phyloP scores from a whole-genome alignment of 768 basidiomycete genomes.

The Trametes cingulata region DNA sequence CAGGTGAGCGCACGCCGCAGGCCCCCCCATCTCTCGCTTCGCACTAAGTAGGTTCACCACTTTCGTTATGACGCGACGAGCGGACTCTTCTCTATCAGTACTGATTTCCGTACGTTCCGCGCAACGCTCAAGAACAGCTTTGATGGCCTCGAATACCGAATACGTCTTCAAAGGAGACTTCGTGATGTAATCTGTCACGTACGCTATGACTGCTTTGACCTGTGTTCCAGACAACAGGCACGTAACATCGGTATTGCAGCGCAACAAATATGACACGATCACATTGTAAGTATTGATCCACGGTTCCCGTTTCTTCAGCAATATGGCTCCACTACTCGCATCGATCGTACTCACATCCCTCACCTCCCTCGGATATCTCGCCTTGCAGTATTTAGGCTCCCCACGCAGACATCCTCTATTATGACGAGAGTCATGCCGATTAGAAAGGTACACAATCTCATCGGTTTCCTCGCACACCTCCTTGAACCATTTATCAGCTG shows the following conservation, averaged over 20 bases:
- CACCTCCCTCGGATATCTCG: not conserved
- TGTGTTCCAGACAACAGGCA: constrained; percentile 43
- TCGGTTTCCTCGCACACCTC: not conserved
- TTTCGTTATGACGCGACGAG: not conserved
- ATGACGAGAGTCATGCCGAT: not conserved
- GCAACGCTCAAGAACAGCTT: not conserved
- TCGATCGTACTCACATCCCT: constrained; percentile 31
- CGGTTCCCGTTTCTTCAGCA: constrained; percentile 34
- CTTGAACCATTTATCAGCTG: not conserved
- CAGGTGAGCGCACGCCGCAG: constrained; percentile 12
- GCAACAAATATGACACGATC: constrained; percentile 35
- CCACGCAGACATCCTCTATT: not conserved
- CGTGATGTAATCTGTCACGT: constrained; percentile 47
- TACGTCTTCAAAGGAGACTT: constrained; percentile 26
- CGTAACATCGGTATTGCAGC: no score
- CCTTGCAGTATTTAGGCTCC: not conserved
- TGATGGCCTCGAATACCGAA: not conserved
- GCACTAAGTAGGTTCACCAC: not conserved
- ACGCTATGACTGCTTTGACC: constrained; percentile 40
- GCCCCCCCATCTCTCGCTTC: constrained; percentile 6
- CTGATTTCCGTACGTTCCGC: not conserved
- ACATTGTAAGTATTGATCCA: constrained; percentile 40
- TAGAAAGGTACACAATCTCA: not conserved
- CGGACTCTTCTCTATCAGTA: constrained; percentile 21
- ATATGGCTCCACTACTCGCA: constrained; percentile 31